These are phyloP conservation scores for Nemania diffusa DNA, from an alignment of 2,329 filamentous ascomycete genomes.

Conservation along the genomic window DNA sequence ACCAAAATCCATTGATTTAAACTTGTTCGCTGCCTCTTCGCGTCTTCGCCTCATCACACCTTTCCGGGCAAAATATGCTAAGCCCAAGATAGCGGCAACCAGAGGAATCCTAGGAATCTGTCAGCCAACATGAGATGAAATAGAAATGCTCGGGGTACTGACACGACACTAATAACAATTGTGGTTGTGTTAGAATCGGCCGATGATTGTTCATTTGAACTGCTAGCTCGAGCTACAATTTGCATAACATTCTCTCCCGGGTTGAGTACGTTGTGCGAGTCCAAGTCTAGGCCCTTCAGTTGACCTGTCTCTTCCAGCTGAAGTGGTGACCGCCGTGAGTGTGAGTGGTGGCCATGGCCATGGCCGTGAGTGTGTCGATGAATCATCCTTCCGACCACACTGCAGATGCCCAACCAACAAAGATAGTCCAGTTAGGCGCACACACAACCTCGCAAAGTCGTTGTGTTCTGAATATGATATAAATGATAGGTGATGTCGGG, in stretches of 20 bases:
- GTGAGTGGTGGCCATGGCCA: conserved; percentile 39
- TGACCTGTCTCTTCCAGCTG: conserved; percentile 33
- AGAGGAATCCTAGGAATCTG: conserved; percentile 74
- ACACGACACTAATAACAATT: conserved; percentile 77
- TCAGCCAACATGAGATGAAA: conserved; percentile 33
- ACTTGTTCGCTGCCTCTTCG: conserved; percentile 87
- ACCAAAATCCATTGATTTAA: conserved; percentile 93
- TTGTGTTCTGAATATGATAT: conserved; percentile 5
- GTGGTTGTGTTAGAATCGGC: conserved; percentile 63
- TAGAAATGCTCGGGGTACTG: conserved; percentile 55
- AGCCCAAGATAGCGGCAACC: conserved; percentile 69
- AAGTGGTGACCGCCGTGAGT: conserved; percentile 36
- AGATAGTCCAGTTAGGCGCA: neutral
- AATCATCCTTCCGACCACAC: conserved; percentile 38
- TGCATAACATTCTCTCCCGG: conserved; percentile 28
- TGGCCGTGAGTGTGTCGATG: conserved; percentile 41
- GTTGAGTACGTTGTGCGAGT: conserved; percentile 19
- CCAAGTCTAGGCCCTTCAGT: conserved; percentile 31
- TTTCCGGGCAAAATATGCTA: conserved; percentile 82
- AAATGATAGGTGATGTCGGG: neutral
- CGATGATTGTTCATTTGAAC: conserved; percentile 70
- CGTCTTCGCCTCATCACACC: conserved; percentile 74
- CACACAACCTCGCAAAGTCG: neutral
- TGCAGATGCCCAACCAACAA: conserved; percentile 8
- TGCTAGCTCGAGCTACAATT: conserved; percentile 45